These are phyloP conservation scores for Penicillium tannophilum DNA, from an alignment of 495 filamentous ascomycete species.

Conservation along the genomic window DNA sequence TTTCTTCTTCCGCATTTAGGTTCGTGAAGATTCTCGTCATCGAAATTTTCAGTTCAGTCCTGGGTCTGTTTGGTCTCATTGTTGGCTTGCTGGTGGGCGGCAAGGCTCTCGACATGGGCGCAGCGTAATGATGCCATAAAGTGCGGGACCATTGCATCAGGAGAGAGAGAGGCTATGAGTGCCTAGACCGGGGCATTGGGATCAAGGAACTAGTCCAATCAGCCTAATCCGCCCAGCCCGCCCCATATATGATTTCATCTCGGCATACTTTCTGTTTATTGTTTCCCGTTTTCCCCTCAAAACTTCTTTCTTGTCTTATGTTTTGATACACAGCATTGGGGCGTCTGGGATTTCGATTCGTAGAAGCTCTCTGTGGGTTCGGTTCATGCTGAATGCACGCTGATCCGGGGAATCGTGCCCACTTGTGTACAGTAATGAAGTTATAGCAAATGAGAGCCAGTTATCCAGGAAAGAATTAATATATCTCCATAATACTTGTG, in stretches of 20 bases:
- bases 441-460: constrained; percentile 16
- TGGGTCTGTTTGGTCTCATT: constrained; percentile 97
- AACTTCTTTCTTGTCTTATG: constrained; percentile 20
- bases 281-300: constrained; percentile 12
- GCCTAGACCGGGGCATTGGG: constrained; percentile 1
- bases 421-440: constrained; percentile 39
- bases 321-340: constrained; percentile 46
- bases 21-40: constrained; percentile 99
- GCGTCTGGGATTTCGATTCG: constrained; percentile 44
- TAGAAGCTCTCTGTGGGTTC: constrained; percentile 27
- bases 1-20: constrained; percentile 43
- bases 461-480: not conserved
- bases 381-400: constrained; percentile 26
- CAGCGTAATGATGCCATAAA: constrained; percentile 26
- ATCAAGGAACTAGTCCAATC: not conserved
- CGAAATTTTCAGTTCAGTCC: constrained; percentile 98
- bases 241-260: constrained; percentile 17
- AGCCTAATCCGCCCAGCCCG: not conserved
- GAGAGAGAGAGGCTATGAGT: constrained; percentile 1
- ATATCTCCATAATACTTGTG: constrained; percentile 6
- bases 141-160: not conserved
- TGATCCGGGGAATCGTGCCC: constrained; percentile 30
- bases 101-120: constrained; percentile 76
- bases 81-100: constrained; percentile 84
- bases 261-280: constrained; percentile 9